Evolutionary conservation across 805 yeast species (phyloP).

Genomic region (Candida ascalaphidarum): DNA sequence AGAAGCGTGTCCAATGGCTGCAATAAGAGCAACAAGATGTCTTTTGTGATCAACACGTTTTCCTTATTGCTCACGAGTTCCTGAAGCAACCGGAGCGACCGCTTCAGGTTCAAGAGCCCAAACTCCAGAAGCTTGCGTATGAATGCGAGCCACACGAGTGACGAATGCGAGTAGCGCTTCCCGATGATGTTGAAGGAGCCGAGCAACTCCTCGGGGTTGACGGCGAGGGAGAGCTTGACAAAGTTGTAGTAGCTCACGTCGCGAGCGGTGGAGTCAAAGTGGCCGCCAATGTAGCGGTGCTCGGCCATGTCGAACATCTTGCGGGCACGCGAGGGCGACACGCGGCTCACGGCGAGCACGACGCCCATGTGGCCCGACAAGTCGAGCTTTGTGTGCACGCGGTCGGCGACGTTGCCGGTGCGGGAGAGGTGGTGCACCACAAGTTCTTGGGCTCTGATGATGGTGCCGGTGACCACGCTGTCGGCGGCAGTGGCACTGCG

Average conservation of each 20-base stretch:
- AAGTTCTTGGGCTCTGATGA: slow-evolving; percentile 20
- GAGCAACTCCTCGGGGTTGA: slow-evolving; percentile 25
- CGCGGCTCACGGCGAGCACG: slow-evolving; percentile 17
- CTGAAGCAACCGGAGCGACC: slow-evolving; percentile 17
- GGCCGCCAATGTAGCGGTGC: slow-evolving; percentile 8
- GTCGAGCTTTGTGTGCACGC: slow-evolving; percentile 10
- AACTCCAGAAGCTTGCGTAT: slow-evolving; percentile 22
- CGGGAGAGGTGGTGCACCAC: slow-evolving; percentile 11
- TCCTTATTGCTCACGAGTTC: slow-evolving; percentile 15
- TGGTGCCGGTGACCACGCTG: slow-evolving; percentile 2
- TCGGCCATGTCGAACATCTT: slow-evolving; percentile 19
- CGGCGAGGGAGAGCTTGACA: slow-evolving; percentile 18
- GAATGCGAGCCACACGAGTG: slow-evolving; percentile 27
- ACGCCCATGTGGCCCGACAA: slow-evolving; percentile 30
- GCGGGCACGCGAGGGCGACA: slow-evolving; percentile 16
- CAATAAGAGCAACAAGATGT: slow-evolving; percentile 19
- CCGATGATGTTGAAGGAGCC: slow-evolving; percentile 24
- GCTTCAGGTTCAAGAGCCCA: slow-evolving; percentile 19
- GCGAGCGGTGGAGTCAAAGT: slow-evolving; percentile 3
- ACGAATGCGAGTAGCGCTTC: slow-evolving; percentile 11
- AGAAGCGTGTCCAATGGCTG: slow-evolving; percentile 18
- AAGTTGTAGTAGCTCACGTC: slow-evolving; percentile 15
- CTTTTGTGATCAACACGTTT: slow-evolving; percentile 21
- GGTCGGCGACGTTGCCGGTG: slow-evolving; percentile 1
- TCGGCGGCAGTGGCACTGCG: slow-evolving; percentile 1